These are phyloP conservation scores for Cyclotella atomus DNA, from an alignment of 108 stramenopile species.

Conservation along the genomic window DNA sequence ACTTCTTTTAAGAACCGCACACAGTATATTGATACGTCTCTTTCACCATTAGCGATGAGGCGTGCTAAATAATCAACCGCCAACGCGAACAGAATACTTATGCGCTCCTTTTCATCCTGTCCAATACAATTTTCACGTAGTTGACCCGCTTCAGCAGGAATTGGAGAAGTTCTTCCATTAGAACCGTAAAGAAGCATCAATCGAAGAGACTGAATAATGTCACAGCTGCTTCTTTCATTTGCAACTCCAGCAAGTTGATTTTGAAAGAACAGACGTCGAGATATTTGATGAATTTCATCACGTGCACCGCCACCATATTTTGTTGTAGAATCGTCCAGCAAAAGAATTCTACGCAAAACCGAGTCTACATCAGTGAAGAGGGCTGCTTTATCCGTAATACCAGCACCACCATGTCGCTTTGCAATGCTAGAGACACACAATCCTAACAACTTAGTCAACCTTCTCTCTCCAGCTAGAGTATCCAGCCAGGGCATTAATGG, in stretches of 20 bases:
- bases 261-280: slow-evolving; percentile 38
- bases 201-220: slow-evolving; percentile 41
- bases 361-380: slow-evolving; percentile 26
- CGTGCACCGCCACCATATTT: slow-evolving; percentile 32
- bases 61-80: slow-evolving; percentile 36
- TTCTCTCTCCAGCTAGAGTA: slow-evolving; percentile 50
- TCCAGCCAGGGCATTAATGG: slow-evolving; percentile 70
- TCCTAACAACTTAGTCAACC: slow-evolving; percentile 39
- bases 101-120: slow-evolving; percentile 51
- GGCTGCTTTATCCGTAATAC: not conserved
- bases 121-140: slow-evolving; percentile 60
- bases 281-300: slow-evolving; percentile 28
- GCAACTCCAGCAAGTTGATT: not conserved
- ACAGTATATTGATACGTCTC: slow-evolving; percentile 36
- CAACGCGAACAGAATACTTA: slow-evolving; percentile 48
- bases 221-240: slow-evolving; percentile 31
- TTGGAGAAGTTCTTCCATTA: slow-evolving; percentile 43
- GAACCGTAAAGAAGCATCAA: slow-evolving; percentile 55
- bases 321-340: slow-evolving; percentile 15
- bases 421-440: slow-evolving; percentile 41
- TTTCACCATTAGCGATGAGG: not conserved
- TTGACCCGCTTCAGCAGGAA: slow-evolving; percentile 55
- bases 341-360: slow-evolving; percentile 36
- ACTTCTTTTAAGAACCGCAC: slow-evolving; percentile 70
- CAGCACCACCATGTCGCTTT: not conserved